Percentiles rank a stretch among this genome's conserved stretches.
phyloP scores from a whole-genome alignment of 2,329 filamentous ascomycete species.

The Cladosporium sphaerospermum region DNA sequence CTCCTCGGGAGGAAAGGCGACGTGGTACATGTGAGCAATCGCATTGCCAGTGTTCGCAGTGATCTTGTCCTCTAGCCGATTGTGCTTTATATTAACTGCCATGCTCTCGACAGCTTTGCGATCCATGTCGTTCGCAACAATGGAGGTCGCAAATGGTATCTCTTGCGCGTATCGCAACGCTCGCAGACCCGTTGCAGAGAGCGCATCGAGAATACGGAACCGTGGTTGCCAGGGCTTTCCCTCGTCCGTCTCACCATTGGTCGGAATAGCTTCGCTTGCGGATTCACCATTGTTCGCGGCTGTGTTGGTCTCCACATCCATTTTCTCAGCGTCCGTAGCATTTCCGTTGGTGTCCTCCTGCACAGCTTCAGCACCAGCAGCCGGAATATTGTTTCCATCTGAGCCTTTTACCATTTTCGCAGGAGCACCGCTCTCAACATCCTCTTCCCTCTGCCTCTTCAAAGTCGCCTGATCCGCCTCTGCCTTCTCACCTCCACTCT shows the following conservation, averaged over 20 bases:
- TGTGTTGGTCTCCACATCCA: neutral
- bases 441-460: constrained; percentile 5
- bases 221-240: constrained; percentile 30
- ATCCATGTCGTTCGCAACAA: constrained; percentile 80
- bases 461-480: constrained; percentile 9
- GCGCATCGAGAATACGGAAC: constrained; percentile 87
- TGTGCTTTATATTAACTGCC: constrained; percentile 76
- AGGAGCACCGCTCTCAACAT: constrained; percentile 2
- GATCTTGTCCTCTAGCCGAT: constrained; percentile 65
- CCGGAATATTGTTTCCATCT: constrained; percentile 6
- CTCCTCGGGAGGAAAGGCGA: constrained; percentile 27
- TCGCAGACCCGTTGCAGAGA: constrained; percentile 88
- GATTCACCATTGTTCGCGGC: neutral
- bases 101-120: constrained; percentile 53
- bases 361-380: constrained; percentile 4
- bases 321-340: neutral
- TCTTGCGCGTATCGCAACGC: constrained; percentile 89
- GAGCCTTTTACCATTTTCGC: constrained; percentile 10
- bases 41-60: constrained; percentile 74
- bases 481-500: constrained; percentile 12
- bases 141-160: constrained; percentile 50
- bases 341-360: neutral
- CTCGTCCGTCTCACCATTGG: constrained; percentile 9
- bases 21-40: constrained; percentile 80
- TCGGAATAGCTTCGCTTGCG: constrained; percentile 12